Conservation (phyloP, 2,329 filamentous ascomycete species). For the Bipolaris sorokiniana region DNA sequence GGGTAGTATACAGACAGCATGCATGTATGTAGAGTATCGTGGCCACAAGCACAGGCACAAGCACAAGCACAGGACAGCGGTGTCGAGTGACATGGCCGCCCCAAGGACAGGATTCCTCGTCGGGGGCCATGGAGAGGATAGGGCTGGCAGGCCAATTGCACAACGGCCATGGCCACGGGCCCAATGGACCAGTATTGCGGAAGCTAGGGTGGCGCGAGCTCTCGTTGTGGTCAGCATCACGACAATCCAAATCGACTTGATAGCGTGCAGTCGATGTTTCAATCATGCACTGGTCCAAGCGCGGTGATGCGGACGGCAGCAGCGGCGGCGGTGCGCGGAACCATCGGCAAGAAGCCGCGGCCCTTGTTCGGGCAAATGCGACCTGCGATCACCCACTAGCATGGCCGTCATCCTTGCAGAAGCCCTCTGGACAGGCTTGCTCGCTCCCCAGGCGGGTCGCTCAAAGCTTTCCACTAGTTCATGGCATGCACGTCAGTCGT, state of each 20-base stretch:
- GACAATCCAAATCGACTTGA: neutral
- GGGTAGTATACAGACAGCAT: neutral
- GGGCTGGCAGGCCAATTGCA: neutral
- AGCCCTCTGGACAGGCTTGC: neutral
- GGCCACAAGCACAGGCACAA: neutral
- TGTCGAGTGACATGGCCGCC: neutral
- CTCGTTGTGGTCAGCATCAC: neutral
- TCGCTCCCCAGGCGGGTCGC: slow-evolving; percentile 4
- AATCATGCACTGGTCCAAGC: slow-evolving; percentile 3
- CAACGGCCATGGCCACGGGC: neutral
- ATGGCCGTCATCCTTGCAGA: neutral
- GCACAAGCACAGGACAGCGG: neutral
- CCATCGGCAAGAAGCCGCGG: slow-evolving; percentile 18
- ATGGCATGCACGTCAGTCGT: slow-evolving; percentile 5
- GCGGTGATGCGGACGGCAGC: slow-evolving; percentile 7
- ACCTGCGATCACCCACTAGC: slow-evolving; percentile 10
- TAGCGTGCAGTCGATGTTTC: slow-evolving; percentile 6
- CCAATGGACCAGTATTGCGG: neutral
- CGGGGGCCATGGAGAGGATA: neutral
- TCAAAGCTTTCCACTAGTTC: slow-evolving; percentile 11
- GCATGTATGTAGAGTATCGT: neutral
- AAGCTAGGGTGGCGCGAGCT: neutral
- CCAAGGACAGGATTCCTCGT: neutral
- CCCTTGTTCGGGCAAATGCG: slow-evolving; percentile 19
- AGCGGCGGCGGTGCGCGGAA: slow-evolving; percentile 22